Evolutionary conservation across 2,329 filamentous ascomycete genomes (phyloP), one percentile per base, ranked within the genome.

Genomic region (Ilyonectria robusta): DNA sequence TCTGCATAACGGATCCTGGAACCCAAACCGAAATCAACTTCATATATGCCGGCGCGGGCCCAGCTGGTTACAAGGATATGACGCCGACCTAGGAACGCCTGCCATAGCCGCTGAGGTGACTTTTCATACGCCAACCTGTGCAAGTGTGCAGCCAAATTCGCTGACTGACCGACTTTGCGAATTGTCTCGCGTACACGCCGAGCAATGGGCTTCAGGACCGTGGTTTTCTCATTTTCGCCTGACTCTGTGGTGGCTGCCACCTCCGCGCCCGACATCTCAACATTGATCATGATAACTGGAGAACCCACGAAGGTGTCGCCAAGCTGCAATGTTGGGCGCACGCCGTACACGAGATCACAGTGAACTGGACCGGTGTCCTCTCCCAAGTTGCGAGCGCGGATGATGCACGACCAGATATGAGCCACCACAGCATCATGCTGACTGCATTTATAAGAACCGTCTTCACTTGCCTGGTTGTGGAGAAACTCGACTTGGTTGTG

Each of bases 51-150:
- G 0, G 75, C 70, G 1, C 74, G 66, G 2, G 69, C 73, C 75
- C 75, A 77, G 0, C 68, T 77, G 6, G 75, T 77, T 0, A 76
- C 72, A 1, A 77, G 40, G 2, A 76, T 71, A 31, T 77, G 73
- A 0, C 70, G 68, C 2, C 33, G 42, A 3, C 75, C 74, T 0
- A 77, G 37, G 3, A 77, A 77, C 0, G 73, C 73, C 54, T 76
- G 75, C 75, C 75, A 77, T 51, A 76, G 67, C 0, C 72, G 66
- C 13, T 77, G 75, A 11, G 75, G 75, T 1, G 75, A 70, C 40
- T 66, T 70, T 47, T 76, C 74, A 6, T 70, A 75, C 0, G 73
- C 70, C 2, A 76, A 19, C 1, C 58, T 57, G 33, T 77, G 67
- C 1, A 77, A 55, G 55, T 73, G 69, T 0, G 70, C 64, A 1